Evolutionary conservation across 1,284 basidiomycete genomes (phyloP), one percentile per base, ranked within the genome.

Genomic region (Boletus hoseneyae): DNA sequence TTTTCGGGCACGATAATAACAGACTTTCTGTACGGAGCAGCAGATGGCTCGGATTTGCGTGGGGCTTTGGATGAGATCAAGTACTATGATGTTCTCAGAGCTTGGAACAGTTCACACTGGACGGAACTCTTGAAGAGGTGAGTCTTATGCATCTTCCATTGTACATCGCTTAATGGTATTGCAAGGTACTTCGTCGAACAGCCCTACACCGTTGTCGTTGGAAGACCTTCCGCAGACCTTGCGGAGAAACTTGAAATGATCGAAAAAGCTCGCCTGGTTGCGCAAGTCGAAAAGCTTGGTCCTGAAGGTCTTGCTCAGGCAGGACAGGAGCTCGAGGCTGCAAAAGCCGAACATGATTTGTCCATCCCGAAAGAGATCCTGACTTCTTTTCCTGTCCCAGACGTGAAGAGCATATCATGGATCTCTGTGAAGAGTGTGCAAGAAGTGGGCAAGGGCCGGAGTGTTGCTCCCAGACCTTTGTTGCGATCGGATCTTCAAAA

Each of bases 341-440:
- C 97, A 3, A 95, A 97, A 72, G 78, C 80, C 42, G 90, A 92
- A 64, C 93, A 98, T 66, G 90, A 93, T 57, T 72, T 72, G 47
- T 83, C 87, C 10, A 93, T 97, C 51, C 96, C 96, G 6, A 73
- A 74, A 9, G 81, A 91, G 35, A 77, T 97, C 55, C 71, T 98
- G 35, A 87, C 82, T 4, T 74, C 80, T 18, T 99, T 98, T 78
- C 86, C 88, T 15, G 83, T 96, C 29, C 94, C 94, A 0, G 80
- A 88, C 60, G 89, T 95, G 19, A 85, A 87, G 61, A 90, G 84
- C 55, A 95, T 99, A 60, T 83, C 88, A 6, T 99, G 96, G 94
- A 95, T 99, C 51, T 84, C 90, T 1, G 94, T 99, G 3, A 83
- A 94, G 60, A 96, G 85, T 52, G 68, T 81, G 15, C 86, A 86